Conservation (phyloP, 192 early-diverging fungal genomes). For the Umbelopsis sp. region DNA sequence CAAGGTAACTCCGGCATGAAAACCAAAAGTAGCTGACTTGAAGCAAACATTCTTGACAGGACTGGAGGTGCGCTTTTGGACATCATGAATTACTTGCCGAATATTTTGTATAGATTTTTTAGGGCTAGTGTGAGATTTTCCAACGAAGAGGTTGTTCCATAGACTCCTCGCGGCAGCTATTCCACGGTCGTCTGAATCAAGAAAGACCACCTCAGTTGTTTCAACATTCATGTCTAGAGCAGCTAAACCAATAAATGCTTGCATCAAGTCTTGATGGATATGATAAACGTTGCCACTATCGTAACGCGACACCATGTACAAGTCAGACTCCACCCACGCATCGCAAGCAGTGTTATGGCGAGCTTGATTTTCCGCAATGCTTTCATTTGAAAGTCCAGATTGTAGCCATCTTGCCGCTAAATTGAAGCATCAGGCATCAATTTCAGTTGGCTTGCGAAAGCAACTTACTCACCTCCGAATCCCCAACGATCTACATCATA, state of each 20-base stretch:
- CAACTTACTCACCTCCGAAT: conserved; percentile 14
- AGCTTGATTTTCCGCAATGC: not conserved
- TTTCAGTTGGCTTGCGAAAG: not conserved
- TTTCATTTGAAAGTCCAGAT: not conserved
- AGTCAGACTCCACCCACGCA: conserved; percentile 19
- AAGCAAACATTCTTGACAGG: conserved; percentile 17
- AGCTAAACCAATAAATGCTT: conserved; percentile 17
- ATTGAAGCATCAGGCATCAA: no score
- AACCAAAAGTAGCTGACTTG: conserved; percentile 20
- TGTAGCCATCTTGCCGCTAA: conserved; percentile 5
- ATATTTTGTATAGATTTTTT: conserved; percentile 1
- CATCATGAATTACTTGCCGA: conserved; percentile 8
- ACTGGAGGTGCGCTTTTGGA: not conserved
- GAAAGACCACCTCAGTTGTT: conserved; percentile 24
- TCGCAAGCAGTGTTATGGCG: conserved; percentile 14
- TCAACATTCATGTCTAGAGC: not conserved
- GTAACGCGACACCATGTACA: conserved; percentile 19
- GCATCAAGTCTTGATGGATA: conserved; percentile 26
- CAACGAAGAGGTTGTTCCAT: conserved; percentile 9
- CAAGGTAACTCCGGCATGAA: conserved; percentile 27
- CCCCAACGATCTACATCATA: not conserved
- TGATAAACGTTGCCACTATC: conserved; percentile 28
- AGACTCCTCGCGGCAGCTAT: not conserved
- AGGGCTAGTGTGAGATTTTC: not conserved
- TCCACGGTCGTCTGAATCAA: conserved; percentile 19